Conservation (phyloP, 1,139 yeast species). For the Pneumocystis wakefieldiae region DNA sequence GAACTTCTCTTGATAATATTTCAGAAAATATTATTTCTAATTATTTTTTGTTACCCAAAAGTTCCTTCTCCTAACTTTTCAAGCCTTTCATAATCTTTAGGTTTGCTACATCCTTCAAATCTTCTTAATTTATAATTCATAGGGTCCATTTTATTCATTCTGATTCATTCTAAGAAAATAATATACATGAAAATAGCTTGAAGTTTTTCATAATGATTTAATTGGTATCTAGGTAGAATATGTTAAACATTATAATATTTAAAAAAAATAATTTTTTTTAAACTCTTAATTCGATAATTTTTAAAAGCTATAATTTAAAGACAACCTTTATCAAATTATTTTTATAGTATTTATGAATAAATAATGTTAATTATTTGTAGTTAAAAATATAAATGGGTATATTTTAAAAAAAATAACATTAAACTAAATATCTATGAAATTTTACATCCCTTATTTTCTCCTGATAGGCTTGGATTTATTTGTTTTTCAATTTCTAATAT, state of each 20-base stretch:
- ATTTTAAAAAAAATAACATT: background rate
- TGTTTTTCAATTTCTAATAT: constrained; percentile 55
- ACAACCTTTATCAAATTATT: background rate
- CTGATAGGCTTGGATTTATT: constrained; percentile 33
- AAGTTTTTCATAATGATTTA: background rate
- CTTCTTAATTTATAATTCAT: background rate
- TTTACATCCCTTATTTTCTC: constrained; percentile 25
- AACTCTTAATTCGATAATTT: background rate
- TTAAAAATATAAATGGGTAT: background rate
- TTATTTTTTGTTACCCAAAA: constrained; percentile 36
- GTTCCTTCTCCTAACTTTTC: constrained; percentile 87
- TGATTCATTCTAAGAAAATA: background rate
- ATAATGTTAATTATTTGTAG: background rate
- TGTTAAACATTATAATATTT: background rate
- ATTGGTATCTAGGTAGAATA: background rate
- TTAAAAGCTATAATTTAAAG: background rate
- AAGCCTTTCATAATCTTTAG: constrained; percentile 35
- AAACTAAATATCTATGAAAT: constrained; percentile 14
- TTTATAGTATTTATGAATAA: background rate
- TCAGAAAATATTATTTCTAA: background rate
- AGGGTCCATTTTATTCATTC: background rate
- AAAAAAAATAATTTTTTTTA: background rate
- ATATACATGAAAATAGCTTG: background rate
- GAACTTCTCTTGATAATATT: constrained; percentile 34
- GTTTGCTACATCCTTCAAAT: background rate